A percentile compares a stretch with the other conserved stretches of the same genome.
Conservation (phyloP, 257 asterid genomes). For the Ballota nigra region DNA sequence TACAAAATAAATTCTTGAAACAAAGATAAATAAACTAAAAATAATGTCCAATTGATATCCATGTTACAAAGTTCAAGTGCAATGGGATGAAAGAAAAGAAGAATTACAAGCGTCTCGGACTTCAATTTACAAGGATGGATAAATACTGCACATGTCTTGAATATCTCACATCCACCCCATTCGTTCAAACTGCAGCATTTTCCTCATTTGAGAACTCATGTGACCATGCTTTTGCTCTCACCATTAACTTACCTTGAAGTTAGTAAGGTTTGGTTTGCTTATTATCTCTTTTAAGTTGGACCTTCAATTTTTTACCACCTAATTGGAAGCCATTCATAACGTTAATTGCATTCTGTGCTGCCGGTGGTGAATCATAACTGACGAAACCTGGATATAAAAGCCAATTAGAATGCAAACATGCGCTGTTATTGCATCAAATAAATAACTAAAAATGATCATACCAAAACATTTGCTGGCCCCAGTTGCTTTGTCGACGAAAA, state of each 20-base stretch:
- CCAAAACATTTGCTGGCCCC: conserved; percentile 97
- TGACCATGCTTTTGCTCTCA: conserved; percentile 33
- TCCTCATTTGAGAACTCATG: conserved; percentile 36
- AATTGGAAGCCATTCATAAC: conserved; percentile 88
- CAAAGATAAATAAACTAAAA: conserved; percentile 56
- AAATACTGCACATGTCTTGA: conserved; percentile 23
- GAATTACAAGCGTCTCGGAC: conserved; percentile 63
- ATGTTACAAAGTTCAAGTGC: conserved; percentile 57
- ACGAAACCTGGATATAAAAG: conserved; percentile 71
- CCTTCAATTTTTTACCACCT: conserved; percentile 94
- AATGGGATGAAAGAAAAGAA: conserved; percentile 50
- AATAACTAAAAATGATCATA: conserved; percentile 30
- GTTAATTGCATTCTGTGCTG: conserved; percentile 83
- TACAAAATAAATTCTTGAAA: conserved; percentile 13
- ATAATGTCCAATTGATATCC: conserved; percentile 44
- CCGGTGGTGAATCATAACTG: conserved; percentile 80
- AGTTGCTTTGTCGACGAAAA: conserved; percentile 84
- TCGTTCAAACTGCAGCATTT: conserved; percentile 34
- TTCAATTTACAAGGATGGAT: conserved; percentile 47
- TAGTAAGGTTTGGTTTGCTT: conserved; percentile 56
- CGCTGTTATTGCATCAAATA: background rate
- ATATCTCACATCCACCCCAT: conserved; percentile 33
- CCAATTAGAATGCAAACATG: conserved; percentile 14
- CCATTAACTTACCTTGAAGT: conserved; percentile 36
- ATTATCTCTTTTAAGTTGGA: conserved; percentile 86